A percentile compares a stretch with the other conserved stretches of the same genome.
phyloP scores from a whole-genome alignment of 306 rosid species.

The Erythrophleum fordii region DNA sequence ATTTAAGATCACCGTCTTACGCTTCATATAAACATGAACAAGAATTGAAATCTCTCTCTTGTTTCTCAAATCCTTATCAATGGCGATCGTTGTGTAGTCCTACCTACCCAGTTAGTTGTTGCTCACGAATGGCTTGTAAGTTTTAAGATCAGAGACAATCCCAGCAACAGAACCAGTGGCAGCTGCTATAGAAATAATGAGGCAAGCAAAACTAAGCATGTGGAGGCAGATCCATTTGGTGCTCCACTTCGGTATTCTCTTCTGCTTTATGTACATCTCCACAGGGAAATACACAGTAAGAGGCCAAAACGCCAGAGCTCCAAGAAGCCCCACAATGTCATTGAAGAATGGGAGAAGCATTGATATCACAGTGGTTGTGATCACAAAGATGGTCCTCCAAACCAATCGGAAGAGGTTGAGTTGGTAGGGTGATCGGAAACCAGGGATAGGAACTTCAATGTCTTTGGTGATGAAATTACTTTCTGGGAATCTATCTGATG shows the following conservation, averaged over 20 bases:
- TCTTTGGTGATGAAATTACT: slow-evolving; percentile 37
- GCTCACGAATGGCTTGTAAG: slow-evolving; percentile 43
- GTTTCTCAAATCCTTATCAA: slow-evolving; percentile 33
- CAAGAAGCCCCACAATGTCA: slow-evolving; percentile 50
- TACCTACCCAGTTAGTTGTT: slow-evolving; percentile 25
- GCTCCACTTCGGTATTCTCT: slow-evolving; percentile 42
- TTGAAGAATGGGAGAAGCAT: slow-evolving; percentile 58
- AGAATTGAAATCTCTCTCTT: background rate
- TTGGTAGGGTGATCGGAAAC: slow-evolving; percentile 23
- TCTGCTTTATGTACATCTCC: slow-evolving; percentile 50
- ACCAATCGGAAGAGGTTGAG: slow-evolving; percentile 46
- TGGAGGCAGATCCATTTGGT: slow-evolving; percentile 46
- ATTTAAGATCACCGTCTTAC: slow-evolving; percentile 15
- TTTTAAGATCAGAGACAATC: slow-evolving; percentile 33
- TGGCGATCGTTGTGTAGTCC: background rate
- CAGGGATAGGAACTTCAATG: slow-evolving; percentile 15
- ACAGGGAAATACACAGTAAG: slow-evolving; percentile 56
- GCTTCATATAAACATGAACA: slow-evolving; percentile 33
- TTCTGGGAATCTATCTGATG: slow-evolving; percentile 34
- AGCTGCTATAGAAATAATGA: slow-evolving; percentile 30
- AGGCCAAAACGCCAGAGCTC: slow-evolving; percentile 58
- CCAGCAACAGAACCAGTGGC: slow-evolving; percentile 51
- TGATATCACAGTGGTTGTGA: slow-evolving; percentile 34
- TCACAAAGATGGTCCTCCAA: slow-evolving; percentile 55
- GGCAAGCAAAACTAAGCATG: slow-evolving; percentile 40